Conservation (phyloP, 148 eudicot species). For the Limonium bicolor region DNA sequence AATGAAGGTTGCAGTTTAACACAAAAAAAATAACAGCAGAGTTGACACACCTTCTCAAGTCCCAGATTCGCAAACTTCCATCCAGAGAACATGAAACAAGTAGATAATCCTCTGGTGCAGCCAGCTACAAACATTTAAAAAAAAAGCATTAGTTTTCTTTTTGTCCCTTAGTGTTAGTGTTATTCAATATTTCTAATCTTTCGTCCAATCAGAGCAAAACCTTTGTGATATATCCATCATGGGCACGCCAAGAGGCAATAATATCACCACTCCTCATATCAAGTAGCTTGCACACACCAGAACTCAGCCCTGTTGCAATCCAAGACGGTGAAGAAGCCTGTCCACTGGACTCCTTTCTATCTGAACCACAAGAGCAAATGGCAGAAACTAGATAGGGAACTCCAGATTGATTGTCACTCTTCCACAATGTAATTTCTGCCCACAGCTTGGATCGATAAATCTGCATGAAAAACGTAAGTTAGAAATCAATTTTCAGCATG, state of each 20-base stretch:
- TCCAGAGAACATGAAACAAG: slow-evolving; percentile 94
- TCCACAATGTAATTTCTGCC: slow-evolving; percentile 93
- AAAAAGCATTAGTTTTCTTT: slow-evolving; percentile 5
- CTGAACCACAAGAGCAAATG: slow-evolving; percentile 72
- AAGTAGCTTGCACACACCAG: slow-evolving; percentile 74
- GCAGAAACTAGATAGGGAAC: slow-evolving; percentile 76
- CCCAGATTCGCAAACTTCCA: slow-evolving; percentile 84
- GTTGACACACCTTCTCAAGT: slow-evolving; percentile 66
- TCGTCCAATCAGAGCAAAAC: slow-evolving; percentile 20
- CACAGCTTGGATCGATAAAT: slow-evolving; percentile 62
- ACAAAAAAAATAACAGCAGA: background rate
- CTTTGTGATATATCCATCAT: slow-evolving; percentile 93
- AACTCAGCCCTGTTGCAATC: slow-evolving; percentile 86
- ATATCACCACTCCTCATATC: slow-evolving; percentile 85
- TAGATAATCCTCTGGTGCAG: slow-evolving; percentile 71
- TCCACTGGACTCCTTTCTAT: slow-evolving; percentile 27
- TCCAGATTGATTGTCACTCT: slow-evolving; percentile 51
- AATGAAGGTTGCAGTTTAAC: too few species aligned
- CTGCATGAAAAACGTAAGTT: slow-evolving; percentile 21
- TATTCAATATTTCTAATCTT: slow-evolving; percentile 1
- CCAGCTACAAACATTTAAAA: slow-evolving; percentile 51
- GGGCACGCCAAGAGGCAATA: slow-evolving; percentile 85
- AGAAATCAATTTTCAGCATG: too few species aligned
- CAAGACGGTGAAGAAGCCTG: slow-evolving; percentile 42
- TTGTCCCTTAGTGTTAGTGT: background rate